These are phyloP conservation scores for Erigeron philadelphicus DNA, from an alignment of 140 eudicot genomes.

Conservation along the genomic window DNA sequence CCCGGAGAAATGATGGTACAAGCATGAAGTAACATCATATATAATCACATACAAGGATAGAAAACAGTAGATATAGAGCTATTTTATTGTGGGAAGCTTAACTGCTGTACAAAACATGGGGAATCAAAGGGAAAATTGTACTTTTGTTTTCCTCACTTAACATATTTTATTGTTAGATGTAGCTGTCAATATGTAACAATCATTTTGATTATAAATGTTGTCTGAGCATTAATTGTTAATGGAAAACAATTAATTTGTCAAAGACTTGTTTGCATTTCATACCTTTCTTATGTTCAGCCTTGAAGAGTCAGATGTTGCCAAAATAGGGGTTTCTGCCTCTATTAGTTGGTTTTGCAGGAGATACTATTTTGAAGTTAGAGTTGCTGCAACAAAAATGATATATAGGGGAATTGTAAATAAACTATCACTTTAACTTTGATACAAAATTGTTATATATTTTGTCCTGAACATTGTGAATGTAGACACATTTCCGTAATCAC, in stretches of 20 bases:
- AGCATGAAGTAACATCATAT: slow-evolving; percentile 23
- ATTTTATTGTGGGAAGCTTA: slow-evolving; percentile 27
- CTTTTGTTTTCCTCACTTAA: neutral
- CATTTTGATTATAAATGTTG: neutral
- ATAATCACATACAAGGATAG: slow-evolving; percentile 41
- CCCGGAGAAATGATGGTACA: slow-evolving; percentile 22
- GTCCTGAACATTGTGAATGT: neutral
- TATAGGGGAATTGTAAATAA: neutral
- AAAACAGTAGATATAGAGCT: slow-evolving; percentile 39
- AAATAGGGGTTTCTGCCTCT: no score
- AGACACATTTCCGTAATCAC: neutral
- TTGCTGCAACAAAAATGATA: neutral
- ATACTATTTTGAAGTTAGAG: neutral
- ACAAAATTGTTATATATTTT: neutral
- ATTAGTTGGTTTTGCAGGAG: no score
- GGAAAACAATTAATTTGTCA: no score
- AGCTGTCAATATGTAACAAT: neutral
- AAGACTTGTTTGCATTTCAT: no score
- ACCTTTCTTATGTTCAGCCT: no score
- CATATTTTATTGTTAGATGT: neutral
- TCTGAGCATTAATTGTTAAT: neutral
- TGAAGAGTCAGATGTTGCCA: no score
- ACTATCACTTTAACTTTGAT: neutral
- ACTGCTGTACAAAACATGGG: slow-evolving; percentile 43
- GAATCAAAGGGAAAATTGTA: slow-evolving; percentile 9